Evolutionary conservation across 129 eudicot species (phyloP), one percentile per base, ranked within the genome.

Genomic region (Ambrosia artemisiifolia): DNA sequence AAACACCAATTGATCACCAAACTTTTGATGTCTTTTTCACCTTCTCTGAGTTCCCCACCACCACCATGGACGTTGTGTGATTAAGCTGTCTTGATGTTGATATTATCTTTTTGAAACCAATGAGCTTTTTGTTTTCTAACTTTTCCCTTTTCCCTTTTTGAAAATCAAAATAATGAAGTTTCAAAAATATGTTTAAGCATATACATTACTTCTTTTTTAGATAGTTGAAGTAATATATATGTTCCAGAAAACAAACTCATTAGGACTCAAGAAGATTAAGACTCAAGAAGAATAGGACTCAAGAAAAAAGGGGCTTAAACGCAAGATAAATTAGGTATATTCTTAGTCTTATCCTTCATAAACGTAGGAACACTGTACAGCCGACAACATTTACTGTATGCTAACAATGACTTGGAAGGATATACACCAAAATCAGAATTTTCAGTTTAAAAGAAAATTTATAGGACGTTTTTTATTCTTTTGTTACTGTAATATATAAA

Each of bases 41-140:
- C 67, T 54, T 75, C 79, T 51, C 35, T 28, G 17, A 75, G 79
- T 75, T 75, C 79, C 64, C 64, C 64, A 66, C 72, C 72, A 65
- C 79, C 35, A 75, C 65, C 72, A 75, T 65, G 20, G 56, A 55
- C 66, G 65, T 65, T 65, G 73, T 65, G 79, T 66, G 67, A 54
- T 75, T n/a, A 75, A 65, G 79, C 67, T 75, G 79, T 75, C 79
- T 54, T 75, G 79, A 75, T 46, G 79, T 75, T 19, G 79, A 75
- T 73, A 65, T 74, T 30, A 38, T 40, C 34, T 24, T 55, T 75
- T 42, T 44, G 32, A 71, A 34, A 56, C 13, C 8, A 51, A 38
- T 50, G 38, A 59, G 3, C 8, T 46, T 46, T 28, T 43, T n/a
- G 6, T 11, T 28, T 42, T 43, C 33, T 71, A 33, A 5, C 7